Evolutionary conservation across 257 asterid species (phyloP).

Genomic region (Ballota nigra): DNA sequence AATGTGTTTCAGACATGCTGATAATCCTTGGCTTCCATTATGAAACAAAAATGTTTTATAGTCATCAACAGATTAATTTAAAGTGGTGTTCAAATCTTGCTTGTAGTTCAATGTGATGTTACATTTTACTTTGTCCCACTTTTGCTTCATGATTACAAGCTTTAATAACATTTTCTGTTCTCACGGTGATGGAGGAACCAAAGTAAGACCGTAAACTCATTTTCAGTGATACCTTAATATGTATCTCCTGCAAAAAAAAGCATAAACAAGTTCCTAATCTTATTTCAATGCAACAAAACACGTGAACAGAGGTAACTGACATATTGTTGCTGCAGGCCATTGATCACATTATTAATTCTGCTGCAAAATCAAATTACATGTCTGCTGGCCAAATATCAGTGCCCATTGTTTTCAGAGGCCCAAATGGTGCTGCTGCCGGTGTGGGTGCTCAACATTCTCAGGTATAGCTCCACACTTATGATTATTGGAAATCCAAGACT

Average conservation of each 20-base stretch:
- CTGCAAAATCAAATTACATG: constrained; percentile 84
- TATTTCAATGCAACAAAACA: not conserved
- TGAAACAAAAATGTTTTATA: too few species aligned
- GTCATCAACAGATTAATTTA: not conserved
- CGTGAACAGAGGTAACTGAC: constrained; percentile 10
- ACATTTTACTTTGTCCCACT: constrained; percentile 13
- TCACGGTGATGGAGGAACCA: not conserved
- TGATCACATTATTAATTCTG: constrained; percentile 80
- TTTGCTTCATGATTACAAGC: not conserved
- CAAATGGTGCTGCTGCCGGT: constrained; percentile 92
- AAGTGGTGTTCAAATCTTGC: not conserved
- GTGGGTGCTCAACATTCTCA: constrained; percentile 90
- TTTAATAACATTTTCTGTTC: not conserved
- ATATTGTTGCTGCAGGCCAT: constrained; percentile 53
- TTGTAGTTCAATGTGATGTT: constrained; percentile 3
- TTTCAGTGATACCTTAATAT: not conserved
- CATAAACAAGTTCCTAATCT: not conserved
- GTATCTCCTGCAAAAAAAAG: not conserved
- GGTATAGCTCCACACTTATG: constrained; percentile 35
- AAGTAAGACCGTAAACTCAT: not conserved
- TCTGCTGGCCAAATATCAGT: constrained; percentile 73
- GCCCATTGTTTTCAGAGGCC: constrained; percentile 88
- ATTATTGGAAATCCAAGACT: not conserved
- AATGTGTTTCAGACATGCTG: not conserved
- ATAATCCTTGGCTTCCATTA: not conserved